phyloP scores from a whole-genome alignment of 163 green algal genomes.

The Scenedesmus sp. region DNA sequence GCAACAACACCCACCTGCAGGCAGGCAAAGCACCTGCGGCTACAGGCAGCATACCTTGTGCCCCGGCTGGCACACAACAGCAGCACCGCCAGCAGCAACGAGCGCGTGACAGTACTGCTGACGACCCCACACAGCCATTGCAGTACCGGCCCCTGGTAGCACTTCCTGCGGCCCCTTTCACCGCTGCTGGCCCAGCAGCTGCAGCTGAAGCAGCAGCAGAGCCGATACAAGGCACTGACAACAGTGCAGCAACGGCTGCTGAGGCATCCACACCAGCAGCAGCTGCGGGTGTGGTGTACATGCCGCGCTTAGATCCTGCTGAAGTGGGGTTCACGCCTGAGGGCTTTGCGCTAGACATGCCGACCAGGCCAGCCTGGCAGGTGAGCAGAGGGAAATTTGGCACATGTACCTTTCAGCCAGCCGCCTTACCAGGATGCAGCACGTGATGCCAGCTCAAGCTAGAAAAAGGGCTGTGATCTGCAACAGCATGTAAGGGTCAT shows the following conservation, averaged over 20 bases:
- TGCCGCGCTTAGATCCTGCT: slow-evolving; percentile 49
- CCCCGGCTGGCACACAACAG: background rate
- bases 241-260: background rate
- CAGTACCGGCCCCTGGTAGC: slow-evolving; percentile 23
- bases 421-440: background rate
- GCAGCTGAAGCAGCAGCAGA: background rate
- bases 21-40: background rate
- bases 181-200: background rate
- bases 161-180: slow-evolving; percentile 17
- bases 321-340: slow-evolving; percentile 61
- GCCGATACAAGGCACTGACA: background rate
- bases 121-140: slow-evolving; percentile 14
- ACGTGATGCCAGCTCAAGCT: background rate
- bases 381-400: background rate
- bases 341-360: slow-evolving; percentile 63
- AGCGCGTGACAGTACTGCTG: background rate
- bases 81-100: background rate
- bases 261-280: background rate
- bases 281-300: background rate
- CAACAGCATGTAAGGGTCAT: background rate
- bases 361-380: slow-evolving; percentile 64
- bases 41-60: background rate
- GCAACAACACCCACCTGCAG: background rate
- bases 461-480: background rate
- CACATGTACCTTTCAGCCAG: too few species aligned